Base-by-base conservation (phyloP, 805 yeast genomes). In the Sugiyamaella chiloensis region DNA sequence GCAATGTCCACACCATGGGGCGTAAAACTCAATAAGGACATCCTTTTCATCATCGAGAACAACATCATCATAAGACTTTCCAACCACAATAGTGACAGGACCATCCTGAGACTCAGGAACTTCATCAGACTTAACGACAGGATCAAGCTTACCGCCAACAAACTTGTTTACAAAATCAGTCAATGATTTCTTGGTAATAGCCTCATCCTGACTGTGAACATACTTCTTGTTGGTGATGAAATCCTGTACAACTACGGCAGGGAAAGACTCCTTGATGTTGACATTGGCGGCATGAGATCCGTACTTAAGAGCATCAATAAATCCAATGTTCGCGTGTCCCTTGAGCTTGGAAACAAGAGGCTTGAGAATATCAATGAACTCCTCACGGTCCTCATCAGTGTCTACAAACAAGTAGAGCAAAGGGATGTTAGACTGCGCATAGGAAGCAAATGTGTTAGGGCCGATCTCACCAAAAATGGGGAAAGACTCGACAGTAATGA, bases 1-100 rank as follows among this genome's bases (percentile, higher is more conserved):
- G 76, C 97, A 90, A 72, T 90, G 93, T 17, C 96, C 96, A 75
- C 97, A 90, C 97, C 98, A 91, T 65, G 97, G 95, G 42, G 98
- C 97, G 64, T 87, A 90, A 72, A 90, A 91, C 73, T 87, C 86
- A 53, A 87, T 87, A 52, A 88, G 74, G 7, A 90, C 77, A 58
- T 81, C 84, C 72, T 84, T 85, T 27, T 77, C 81, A 4, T 84
- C 75, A 40, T 79, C 75, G 46, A 75, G 66, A 14, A 87, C 76
- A 51, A 87, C 70, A 27, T 75, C 79, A 43, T 85, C 84, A 69
- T 87, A 93, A 62, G 81, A 87, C 70, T 81, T 78, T 58, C 88
- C 96, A 52, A 91, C 97, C 58, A 91, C 75, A 62, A 79, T 83
- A 65, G 74, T 72, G 40, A 85, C 91, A 46, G 84, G 80, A 44